Conservation (phyloP, 2,329 filamentous ascomycete species). For the Colletotrichum sp. region DNA sequence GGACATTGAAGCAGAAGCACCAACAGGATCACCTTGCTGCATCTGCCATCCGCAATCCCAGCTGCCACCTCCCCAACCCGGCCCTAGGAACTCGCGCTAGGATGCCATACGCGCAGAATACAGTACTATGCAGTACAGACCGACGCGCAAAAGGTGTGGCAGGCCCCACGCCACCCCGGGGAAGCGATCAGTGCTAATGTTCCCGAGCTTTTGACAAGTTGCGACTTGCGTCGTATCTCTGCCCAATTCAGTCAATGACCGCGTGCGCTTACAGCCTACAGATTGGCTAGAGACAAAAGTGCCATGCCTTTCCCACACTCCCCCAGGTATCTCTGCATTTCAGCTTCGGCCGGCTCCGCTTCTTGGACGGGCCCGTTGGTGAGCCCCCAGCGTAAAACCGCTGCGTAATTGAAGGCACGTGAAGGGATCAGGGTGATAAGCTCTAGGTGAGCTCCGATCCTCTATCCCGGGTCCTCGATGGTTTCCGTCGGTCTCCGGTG, state of each 20-base stretch:
- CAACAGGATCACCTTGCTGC: background rate
- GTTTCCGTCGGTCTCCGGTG: background rate
- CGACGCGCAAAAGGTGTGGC: background rate
- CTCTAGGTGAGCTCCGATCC: constrained; percentile 1
- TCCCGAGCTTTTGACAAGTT: background rate
- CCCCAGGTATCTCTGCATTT: background rate
- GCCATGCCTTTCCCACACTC: background rate
- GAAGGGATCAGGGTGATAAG: constrained; percentile 3
- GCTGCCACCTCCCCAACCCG: background rate
- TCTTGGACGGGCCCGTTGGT: background rate
- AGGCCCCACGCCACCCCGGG: background rate
- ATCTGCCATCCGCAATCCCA: background rate
- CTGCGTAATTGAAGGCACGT: background rate
- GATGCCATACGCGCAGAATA: background rate
- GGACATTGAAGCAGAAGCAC: background rate
- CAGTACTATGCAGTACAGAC: background rate
- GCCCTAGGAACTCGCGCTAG: background rate
- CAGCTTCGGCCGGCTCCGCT: constrained; percentile 21
- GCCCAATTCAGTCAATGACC: constrained; percentile 18
- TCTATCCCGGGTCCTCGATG: background rate
- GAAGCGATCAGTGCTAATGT: constrained; percentile 2
- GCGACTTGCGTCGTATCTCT: constrained; percentile 9
- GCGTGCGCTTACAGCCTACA: background rate
- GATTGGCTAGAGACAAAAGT: constrained; percentile 6
- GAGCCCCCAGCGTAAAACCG: background rate